Conservation (phyloP, 352 stramenopile genomes). For the Globisporangium cederbergense region DNA sequence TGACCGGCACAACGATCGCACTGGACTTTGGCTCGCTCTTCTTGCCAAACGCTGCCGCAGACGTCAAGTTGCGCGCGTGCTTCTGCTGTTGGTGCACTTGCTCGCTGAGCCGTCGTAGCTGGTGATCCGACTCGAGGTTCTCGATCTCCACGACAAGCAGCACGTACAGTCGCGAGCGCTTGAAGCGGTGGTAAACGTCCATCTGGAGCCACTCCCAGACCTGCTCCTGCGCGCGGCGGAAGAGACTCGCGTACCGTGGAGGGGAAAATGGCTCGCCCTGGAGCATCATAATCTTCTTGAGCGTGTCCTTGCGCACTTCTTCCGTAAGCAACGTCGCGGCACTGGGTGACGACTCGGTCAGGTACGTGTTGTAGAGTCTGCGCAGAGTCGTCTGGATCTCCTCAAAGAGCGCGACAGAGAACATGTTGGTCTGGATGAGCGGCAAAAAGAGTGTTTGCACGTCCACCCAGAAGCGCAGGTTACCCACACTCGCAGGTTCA, state of each 20-base stretch:
- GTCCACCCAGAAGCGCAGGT: slow-evolving; percentile 70
- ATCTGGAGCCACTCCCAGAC: slow-evolving; percentile 70
- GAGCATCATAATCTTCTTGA: slow-evolving; percentile 65
- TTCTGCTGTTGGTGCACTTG: slow-evolving; percentile 34
- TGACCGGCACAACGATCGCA: slow-evolving; percentile 28
- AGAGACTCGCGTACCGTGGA: slow-evolving; percentile 61
- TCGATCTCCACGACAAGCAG: slow-evolving; percentile 67
- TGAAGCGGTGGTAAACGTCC: slow-evolving; percentile 59
- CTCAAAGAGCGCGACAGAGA: slow-evolving; percentile 73
- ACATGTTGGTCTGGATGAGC: slow-evolving; percentile 52
- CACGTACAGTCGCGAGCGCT: slow-evolving; percentile 59
- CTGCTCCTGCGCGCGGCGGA: slow-evolving; percentile 64
- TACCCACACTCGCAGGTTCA: slow-evolving; percentile 34
- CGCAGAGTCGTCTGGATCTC: slow-evolving; percentile 65
- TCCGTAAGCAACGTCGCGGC: slow-evolving; percentile 42
- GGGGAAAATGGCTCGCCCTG: slow-evolving; percentile 77
- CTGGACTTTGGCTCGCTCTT: slow-evolving; percentile 27
- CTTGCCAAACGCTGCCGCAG: neutral
- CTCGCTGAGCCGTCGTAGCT: slow-evolving; percentile 60
- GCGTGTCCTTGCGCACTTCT: slow-evolving; percentile 46
- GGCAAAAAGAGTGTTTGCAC: slow-evolving; percentile 71
- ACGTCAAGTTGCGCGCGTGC: slow-evolving; percentile 33
- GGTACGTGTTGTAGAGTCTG: slow-evolving; percentile 60
- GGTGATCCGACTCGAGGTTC: slow-evolving; percentile 58
- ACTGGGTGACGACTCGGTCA: slow-evolving; percentile 34